Percentiles rank a stretch among this genome's conserved stretches.
These are phyloP conservation scores for Parmales sp. DNA, from an alignment of 108 stramenopile genomes.

Conservation along the genomic window DNA sequence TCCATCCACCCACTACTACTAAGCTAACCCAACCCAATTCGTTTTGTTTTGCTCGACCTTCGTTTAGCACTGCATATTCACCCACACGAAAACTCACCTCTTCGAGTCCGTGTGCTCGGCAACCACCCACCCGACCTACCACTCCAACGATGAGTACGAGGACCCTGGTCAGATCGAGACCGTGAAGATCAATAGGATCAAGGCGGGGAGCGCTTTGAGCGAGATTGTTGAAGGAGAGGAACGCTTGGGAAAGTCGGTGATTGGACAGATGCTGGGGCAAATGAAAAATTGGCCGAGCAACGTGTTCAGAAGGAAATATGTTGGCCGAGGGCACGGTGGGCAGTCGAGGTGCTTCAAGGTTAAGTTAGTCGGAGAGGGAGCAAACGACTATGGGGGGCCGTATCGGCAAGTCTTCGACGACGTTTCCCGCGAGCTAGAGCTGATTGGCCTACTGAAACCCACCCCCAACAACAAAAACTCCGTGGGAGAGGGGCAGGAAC, in stretches of 20 bases:
- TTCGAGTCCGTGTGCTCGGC: slow-evolving; percentile 61
- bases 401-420: slow-evolving; percentile 92
- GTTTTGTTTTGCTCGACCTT: too few relatives aligned
- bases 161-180: slow-evolving; percentile 82
- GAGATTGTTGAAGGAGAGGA: background rate
- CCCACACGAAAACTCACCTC: slow-evolving; percentile 55
- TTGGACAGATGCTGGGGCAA: slow-evolving; percentile 84
- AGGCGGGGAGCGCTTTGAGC: slow-evolving; percentile 55
- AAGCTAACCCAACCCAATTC: too few relatives aligned
- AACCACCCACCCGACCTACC: slow-evolving; percentile 81
- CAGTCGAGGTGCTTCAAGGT: slow-evolving; percentile 94
- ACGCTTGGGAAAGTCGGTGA: slow-evolving; percentile 34
- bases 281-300: slow-evolving; percentile 74
- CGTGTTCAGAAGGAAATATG: slow-evolving; percentile 75
- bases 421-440: slow-evolving; percentile 67
- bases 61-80: too few relatives aligned
- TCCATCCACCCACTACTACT: too few relatives aligned
- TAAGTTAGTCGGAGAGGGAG: slow-evolving; percentile 92
- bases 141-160: slow-evolving; percentile 94
- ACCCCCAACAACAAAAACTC: slow-evolving; percentile 55
- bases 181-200: slow-evolving; percentile 77
- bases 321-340: slow-evolving; percentile 91
- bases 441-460: slow-evolving; percentile 61
- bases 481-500: slow-evolving; percentile 61
- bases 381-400: slow-evolving; percentile 96